Conservation (phyloP, 192 early-diverging fungal species). For the Coemansia sp. region DNA sequence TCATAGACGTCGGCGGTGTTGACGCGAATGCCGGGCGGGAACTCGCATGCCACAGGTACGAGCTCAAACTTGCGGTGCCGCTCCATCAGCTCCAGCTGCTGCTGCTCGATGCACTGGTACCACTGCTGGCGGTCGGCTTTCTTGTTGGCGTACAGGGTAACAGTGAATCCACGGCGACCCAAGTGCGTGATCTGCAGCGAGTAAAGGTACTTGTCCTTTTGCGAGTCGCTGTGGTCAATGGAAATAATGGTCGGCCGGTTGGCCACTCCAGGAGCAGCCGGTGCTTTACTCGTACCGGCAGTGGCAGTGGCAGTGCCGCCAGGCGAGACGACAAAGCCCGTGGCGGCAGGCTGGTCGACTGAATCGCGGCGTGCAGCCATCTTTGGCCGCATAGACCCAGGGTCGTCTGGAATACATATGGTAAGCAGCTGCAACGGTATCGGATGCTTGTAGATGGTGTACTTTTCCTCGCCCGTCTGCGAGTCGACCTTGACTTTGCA, state of each 20-base stretch:
- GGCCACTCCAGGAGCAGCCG: not conserved
- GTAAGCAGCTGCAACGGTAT: slow-evolving; percentile 78
- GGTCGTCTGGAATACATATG: slow-evolving; percentile 58
- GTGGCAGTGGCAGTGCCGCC: slow-evolving; percentile 9
- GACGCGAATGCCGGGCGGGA: slow-evolving; percentile 49
- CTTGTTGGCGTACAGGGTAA: slow-evolving; percentile 73
- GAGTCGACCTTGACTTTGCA: slow-evolving; percentile 64
- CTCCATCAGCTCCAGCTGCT: slow-evolving; percentile 51
- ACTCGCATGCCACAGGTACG: slow-evolving; percentile 44
- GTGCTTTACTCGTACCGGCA: slow-evolving; percentile 1
- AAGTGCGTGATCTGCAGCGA: slow-evolving; percentile 74
- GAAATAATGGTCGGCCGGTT: slow-evolving; percentile 34
- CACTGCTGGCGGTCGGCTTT: slow-evolving; percentile 74
- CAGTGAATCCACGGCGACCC: slow-evolving; percentile 66
- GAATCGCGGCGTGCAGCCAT: slow-evolving; percentile 51
- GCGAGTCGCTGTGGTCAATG: slow-evolving; percentile 33
- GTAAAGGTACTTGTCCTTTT: slow-evolving; percentile 60
- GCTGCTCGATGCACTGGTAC: slow-evolving; percentile 71
- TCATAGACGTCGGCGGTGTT: slow-evolving; percentile 57
- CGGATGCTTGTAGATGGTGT: slow-evolving; percentile 61
- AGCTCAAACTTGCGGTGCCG: slow-evolving; percentile 53
- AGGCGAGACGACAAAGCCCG: slow-evolving; percentile 14
- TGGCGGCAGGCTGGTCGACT: not conserved
- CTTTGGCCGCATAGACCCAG: slow-evolving; percentile 34
- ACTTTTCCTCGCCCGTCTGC: slow-evolving; percentile 57